Evolutionary conservation across 140 eudicot genomes (phyloP), one percentile per base, ranked within the genome.

Genomic region (Flaveria floridana): DNA sequence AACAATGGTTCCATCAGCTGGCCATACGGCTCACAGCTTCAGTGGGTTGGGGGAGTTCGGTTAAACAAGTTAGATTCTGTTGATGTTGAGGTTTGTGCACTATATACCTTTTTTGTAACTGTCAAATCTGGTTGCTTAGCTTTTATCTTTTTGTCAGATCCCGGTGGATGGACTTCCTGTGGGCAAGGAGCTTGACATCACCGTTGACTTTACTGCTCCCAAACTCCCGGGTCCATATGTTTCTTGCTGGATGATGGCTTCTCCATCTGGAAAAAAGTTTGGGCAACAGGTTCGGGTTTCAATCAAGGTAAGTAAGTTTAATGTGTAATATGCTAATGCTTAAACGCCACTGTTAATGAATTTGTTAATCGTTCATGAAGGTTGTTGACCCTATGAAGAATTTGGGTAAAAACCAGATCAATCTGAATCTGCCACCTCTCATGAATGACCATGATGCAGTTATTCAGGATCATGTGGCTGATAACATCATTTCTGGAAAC

Each of bases 231-330:
- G 99, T 7, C 89, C 87, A 0, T 91, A 95, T 39, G 67, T 95
- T 28, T 95, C 99, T 0, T 87, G 88, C 82, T 95, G 99, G 99
- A 86, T 88, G 84, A 82, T 95, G 99, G 84, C 88, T 0, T 76
- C 88, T 21, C 96, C 92, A 16, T 75, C 90, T 37, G 99, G 97
- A n/a, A 88, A 87, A 66, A 84, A 81, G 73, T 95, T 91, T 76
- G 99, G 99, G 26, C 96, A 95, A 74, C 95, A 88, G 30, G 90
- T 95, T 46, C 91, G 97, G 99, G 97, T 91, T 70, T 80, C 77
- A 16, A 95, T 95, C 48, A 89, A 88, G 96, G 98, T 92, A 51
- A 71, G 10, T 16, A 65, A 72, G 34, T 15, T 59, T 21, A 57
- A 21, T 25, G n/a, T 10, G 37, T 16, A n/a, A 12, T 16, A 66